Evolutionary conservation across 176 grass and related monocot genomes (phyloP).

Genomic region (Oryza brachyantha): DNA sequence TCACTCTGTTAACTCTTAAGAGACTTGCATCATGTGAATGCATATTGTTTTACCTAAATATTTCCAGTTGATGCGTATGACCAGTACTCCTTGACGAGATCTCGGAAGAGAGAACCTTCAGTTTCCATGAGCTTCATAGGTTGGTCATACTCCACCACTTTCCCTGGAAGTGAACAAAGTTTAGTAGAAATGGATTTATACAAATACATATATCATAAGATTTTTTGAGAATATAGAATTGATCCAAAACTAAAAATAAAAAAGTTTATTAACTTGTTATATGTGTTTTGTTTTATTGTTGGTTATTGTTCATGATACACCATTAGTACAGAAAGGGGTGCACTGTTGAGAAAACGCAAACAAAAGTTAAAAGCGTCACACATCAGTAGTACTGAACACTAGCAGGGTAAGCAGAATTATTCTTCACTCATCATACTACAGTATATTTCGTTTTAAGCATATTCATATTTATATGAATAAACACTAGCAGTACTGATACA

Average conservation of each 20-base stretch:
- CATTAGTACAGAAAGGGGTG: not conserved
- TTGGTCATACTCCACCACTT: conserved; percentile 67
- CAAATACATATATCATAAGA: not conserved
- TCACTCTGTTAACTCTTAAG: not conserved
- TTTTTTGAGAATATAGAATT: not conserved
- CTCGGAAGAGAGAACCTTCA: conserved; percentile 56
- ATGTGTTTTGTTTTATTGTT: not conserved
- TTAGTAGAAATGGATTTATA: not conserved
- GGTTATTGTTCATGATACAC: not conserved
- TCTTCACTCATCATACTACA: not conserved
- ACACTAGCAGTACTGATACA: not conserved
- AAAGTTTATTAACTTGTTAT: not conserved
- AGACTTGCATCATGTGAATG: not conserved
- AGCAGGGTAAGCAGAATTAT: not conserved
- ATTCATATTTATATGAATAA: not conserved
- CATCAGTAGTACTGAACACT: not conserved
- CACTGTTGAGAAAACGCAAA: not conserved
- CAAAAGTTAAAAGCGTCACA: not conserved
- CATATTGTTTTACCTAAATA: conserved; percentile 11
- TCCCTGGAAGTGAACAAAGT: conserved; percentile 37
- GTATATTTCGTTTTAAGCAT: conserved; percentile 12
- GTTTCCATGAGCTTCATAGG: conserved; percentile 72
- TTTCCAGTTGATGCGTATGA: conserved; percentile 45
- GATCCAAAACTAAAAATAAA: not conserved
- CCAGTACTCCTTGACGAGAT: conserved; percentile 81